A percentile compares a stretch with the other conserved stretches of the same genome.
phyloP scores from a whole-genome alignment of 805 yeast genomes.

The Yamadazyma ubonensis region DNA sequence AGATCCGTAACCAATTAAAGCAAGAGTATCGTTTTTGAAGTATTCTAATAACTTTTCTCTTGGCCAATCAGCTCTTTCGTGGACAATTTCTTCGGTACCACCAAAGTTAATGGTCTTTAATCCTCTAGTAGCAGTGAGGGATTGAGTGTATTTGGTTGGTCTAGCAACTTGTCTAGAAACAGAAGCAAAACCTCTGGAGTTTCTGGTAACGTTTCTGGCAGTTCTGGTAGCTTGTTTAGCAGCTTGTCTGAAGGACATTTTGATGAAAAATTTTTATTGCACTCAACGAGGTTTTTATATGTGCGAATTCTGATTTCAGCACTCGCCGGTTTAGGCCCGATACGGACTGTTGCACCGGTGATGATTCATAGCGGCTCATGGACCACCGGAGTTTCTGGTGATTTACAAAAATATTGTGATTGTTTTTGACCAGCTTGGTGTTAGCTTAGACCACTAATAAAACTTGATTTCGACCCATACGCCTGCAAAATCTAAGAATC shows the following conservation, averaged over 20 bases:
- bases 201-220: slow-evolving; percentile 51
- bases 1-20: slow-evolving; percentile 98
- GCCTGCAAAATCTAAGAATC: too few species aligned
- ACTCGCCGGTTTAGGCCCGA: neutral
- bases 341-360: too few species aligned
- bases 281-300: slow-evolving; percentile 4
- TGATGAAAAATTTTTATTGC: slow-evolving; percentile 10
- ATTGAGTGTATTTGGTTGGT: slow-evolving; percentile 21
- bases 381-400: neutral
- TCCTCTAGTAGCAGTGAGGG: slow-evolving; percentile 72
- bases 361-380: neutral
- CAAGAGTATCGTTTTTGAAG: slow-evolving; percentile 97
- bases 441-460: too few species aligned
- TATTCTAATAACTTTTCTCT: slow-evolving; percentile 91
- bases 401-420: neutral
- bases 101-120: slow-evolving; percentile 95
- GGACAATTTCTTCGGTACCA: slow-evolving; percentile 91
- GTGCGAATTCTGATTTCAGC: neutral
- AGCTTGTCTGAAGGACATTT: slow-evolving; percentile 47
- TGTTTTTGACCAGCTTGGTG: too few species aligned
- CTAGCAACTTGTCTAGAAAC: slow-evolving; percentile 41
- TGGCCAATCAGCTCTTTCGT: slow-evolving; percentile 99
- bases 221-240: slow-evolving; percentile 46
- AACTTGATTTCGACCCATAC: too few species aligned
- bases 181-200: slow-evolving; percentile 69